phyloP scores from a whole-genome alignment of 1,284 basidiomycete genomes.

The Sphaerobolus stellatus region DNA sequence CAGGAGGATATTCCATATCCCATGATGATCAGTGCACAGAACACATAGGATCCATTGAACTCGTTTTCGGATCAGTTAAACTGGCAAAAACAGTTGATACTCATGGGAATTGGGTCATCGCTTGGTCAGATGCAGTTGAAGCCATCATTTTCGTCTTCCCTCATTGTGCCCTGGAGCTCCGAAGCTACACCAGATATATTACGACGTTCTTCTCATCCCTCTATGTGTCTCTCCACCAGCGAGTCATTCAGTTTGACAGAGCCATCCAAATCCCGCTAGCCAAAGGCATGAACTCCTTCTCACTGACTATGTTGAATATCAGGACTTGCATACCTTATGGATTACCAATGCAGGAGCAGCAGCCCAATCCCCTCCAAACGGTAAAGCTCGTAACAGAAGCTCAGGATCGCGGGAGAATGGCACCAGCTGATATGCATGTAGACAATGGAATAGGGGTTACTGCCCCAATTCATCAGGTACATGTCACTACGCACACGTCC shows the following conservation, averaged over 20 bases:
- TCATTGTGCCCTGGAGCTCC: constrained; percentile 26
- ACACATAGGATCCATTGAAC: constrained; percentile 17
- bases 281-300: constrained; percentile 23
- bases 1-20: constrained; percentile 19
- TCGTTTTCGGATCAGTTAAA: neutral
- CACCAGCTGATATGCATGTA: too few relatives aligned
- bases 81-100: constrained; percentile 15
- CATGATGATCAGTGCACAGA: constrained; percentile 14
- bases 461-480: too few relatives aligned
- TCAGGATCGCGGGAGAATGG: too few relatives aligned
- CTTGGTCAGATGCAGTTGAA: constrained; percentile 19
- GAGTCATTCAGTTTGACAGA: constrained; percentile 30
- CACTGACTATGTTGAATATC: constrained; percentile 16
- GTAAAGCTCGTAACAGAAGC: too few relatives aligned
- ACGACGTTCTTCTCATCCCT: constrained; percentile 22
- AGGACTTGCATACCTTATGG: neutral
- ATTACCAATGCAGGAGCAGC: neutral
- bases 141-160: constrained; percentile 30
- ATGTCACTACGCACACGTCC: too few relatives aligned
- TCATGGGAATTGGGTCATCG: constrained; percentile 28
- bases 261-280: constrained; percentile 25
- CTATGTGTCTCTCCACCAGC: constrained; percentile 12
- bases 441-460: too few relatives aligned
- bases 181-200: constrained; percentile 26
- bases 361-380: too few relatives aligned